A percentile compares a stretch with the other conserved stretches of the same genome.
These are phyloP conservation scores for Haplographium delicatum DNA, from an alignment of 495 filamentous ascomycete species.

Conservation along the genomic window DNA sequence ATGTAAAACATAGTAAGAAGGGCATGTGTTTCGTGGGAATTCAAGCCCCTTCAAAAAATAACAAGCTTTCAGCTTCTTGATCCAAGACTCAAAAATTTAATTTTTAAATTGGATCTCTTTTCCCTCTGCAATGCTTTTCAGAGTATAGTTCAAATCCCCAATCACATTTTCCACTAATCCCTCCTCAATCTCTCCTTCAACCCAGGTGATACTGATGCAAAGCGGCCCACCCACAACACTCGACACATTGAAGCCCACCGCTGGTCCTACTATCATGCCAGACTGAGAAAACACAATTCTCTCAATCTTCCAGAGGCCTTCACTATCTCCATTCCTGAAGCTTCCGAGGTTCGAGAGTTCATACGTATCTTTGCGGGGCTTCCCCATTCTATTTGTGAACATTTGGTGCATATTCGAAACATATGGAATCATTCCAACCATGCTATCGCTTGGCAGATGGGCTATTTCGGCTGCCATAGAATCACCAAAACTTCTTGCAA, in stretches of 20 bases:
- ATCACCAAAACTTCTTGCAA: constrained; percentile 10
- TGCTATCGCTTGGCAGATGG: constrained; percentile 17
- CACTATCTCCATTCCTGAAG: constrained; percentile 6
- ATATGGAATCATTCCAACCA: constrained; percentile 19
- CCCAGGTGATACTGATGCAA: constrained; percentile 14
- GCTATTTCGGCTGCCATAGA: constrained; percentile 17
- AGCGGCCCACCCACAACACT: constrained; percentile 18
- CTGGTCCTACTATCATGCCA: constrained; percentile 1
- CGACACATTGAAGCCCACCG: constrained; percentile 12
- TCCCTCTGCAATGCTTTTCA: constrained; percentile 8
- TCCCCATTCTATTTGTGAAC: constrained; percentile 17
- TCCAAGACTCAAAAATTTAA: too few relatives aligned
- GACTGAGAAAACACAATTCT: constrained; percentile 14
- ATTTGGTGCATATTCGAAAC: constrained; percentile 17
- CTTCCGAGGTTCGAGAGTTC: constrained; percentile 25
- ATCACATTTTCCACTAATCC: not conserved
- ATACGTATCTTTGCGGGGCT: constrained; percentile 22
- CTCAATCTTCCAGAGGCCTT: constrained; percentile 16
- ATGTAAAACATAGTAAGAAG: not conserved
- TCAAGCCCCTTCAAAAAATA: too few relatives aligned
- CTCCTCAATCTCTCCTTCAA: constrained; percentile 9
- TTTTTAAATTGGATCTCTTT: too few relatives aligned
- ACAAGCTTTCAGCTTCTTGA: too few relatives aligned
- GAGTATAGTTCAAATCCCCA: constrained; percentile 1
- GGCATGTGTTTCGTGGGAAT: too few relatives aligned